These are phyloP conservation scores for Pleodorina starrii DNA, from an alignment of 139 green algal species.

Conservation along the genomic window DNA sequence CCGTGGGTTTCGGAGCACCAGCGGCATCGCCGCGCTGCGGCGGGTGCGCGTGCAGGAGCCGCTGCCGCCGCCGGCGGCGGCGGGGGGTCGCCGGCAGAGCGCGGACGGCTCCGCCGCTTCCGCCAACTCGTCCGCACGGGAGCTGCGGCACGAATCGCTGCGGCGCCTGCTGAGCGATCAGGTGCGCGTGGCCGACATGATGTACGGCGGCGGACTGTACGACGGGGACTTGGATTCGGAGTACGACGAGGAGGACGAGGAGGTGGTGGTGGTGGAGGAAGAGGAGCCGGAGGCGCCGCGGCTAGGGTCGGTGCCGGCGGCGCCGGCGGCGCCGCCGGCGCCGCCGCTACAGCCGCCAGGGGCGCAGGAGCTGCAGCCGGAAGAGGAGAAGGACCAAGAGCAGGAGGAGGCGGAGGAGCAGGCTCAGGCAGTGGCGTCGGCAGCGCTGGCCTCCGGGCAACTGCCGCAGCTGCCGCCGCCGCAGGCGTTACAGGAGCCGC, in stretches of 20 bases:
- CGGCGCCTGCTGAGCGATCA: constrained; percentile 19
- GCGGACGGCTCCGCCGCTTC: not conserved
- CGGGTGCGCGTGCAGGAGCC: not conserved
- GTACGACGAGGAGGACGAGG: not conserved
- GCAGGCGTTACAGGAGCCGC: not conserved
- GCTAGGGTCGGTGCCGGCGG: not conserved
- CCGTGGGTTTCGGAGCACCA: too few species aligned
- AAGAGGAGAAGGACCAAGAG: not conserved
- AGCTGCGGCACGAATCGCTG: not conserved
- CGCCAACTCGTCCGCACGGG: not conserved
- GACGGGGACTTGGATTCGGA: not conserved
- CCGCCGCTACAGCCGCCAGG: not conserved
- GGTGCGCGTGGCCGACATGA: not conserved
- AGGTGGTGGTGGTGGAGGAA: not conserved
- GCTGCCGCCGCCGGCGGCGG: not conserved
- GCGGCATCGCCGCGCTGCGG: not conserved
- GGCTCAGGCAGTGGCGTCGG: too few species aligned
- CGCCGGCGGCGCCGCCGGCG: not conserved
- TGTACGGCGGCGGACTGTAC: not conserved
- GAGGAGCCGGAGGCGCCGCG: not conserved
- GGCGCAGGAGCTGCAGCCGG: not conserved
- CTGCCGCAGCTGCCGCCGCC: not conserved
- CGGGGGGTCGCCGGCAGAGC: not conserved
- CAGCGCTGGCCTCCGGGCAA: too few species aligned
- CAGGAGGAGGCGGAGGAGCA: too few species aligned